These are phyloP conservation scores for Psophocarpus tetragonolobus DNA, from an alignment of 306 rosid genomes.

Conservation along the genomic window DNA sequence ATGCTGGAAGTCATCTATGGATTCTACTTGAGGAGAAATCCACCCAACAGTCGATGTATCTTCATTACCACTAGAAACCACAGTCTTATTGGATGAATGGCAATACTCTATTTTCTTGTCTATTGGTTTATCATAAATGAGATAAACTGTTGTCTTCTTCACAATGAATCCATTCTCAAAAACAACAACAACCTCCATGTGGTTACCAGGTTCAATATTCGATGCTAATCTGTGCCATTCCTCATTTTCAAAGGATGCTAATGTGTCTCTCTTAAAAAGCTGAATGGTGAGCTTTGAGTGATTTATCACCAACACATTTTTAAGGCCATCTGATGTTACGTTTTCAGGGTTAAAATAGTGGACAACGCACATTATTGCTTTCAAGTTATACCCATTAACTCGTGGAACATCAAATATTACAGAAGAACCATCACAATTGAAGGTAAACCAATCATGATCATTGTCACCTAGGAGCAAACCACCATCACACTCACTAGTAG, in stretches of 20 bases:
- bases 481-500: no score
- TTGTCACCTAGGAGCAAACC: no score
- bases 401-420: neutral
- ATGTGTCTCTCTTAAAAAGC: neutral
- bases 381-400: neutral
- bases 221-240: neutral
- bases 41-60: neutral
- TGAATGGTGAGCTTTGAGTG: neutral
- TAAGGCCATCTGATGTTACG: neutral
- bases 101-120: neutral
- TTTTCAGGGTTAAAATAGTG: neutral
- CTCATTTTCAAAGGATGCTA: neutral
- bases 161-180: neutral
- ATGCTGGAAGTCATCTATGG: no score
- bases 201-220: neutral
- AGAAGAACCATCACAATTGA: neutral
- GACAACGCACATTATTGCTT: neutral
- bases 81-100: neutral
- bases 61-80: neutral
- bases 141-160: neutral
- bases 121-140: constrained; percentile 14
- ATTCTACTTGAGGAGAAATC: neutral
- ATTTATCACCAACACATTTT: neutral
- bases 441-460: neutral
- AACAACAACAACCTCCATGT: neutral